Conservation (phyloP, 192 early-diverging fungal species). For the Rhizophagus clarus region DNA sequence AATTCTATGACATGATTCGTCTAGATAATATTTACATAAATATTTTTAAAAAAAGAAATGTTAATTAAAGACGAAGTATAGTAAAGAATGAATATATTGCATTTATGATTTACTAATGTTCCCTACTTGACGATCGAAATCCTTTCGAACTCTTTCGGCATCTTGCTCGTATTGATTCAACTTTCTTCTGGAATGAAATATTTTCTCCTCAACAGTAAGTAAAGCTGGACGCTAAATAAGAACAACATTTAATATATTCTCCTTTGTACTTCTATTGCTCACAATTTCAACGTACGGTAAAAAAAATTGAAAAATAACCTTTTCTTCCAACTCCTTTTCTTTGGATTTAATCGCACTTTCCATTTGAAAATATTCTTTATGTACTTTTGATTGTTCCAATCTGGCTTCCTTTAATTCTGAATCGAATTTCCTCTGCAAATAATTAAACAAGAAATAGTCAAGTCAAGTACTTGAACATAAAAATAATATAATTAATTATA, state of each 20-base stretch:
- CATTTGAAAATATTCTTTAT: constrained; percentile 67
- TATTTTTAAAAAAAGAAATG: constrained; percentile 1
- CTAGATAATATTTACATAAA: constrained; percentile 30
- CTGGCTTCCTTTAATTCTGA: constrained; percentile 64
- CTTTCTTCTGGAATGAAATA: constrained; percentile 72
- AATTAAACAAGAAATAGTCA: neutral
- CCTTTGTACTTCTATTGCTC: neutral
- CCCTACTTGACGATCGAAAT: constrained; percentile 56
- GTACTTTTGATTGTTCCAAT: constrained; percentile 72
- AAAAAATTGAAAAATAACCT: constrained; percentile 28
- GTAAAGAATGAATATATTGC: neutral
- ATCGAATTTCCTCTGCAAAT: constrained; percentile 46
- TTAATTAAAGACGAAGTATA: neutral
- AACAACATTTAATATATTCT: neutral
- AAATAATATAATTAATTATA: constrained; percentile 21
- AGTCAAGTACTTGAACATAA: neutral
- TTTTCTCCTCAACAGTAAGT: constrained; percentile 72
- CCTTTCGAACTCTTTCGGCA: constrained; percentile 49
- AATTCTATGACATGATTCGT: constrained; percentile 48
- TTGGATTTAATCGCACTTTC: constrained; percentile 77
- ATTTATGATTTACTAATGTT: neutral
- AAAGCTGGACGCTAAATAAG: constrained; percentile 58
- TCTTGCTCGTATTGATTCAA: constrained; percentile 62
- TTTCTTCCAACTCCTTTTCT: constrained; percentile 72
- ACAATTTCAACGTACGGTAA: neutral